Evolutionary conservation across 108 stramenopile genomes (phyloP), one percentile per base, ranked within the genome.

Genomic region (Discostella stelligeroides): DNA sequence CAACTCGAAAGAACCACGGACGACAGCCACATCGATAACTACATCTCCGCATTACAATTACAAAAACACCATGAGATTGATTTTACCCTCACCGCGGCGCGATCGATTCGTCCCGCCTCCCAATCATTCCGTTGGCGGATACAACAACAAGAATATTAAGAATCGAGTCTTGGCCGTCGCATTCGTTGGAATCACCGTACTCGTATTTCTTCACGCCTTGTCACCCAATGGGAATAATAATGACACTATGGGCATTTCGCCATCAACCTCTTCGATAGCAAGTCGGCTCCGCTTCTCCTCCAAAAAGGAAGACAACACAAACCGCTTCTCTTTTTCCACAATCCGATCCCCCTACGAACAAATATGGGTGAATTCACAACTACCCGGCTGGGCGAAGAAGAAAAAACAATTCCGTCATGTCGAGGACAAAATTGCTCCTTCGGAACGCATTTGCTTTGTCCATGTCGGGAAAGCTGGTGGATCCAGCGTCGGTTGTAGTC

Each of bases 381-480:
- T 79, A 7, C 71, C 70, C 14, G 17, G 38, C 5, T 79, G 75
- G 75, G 75, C 75, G 1, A 62, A 45, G 60, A 75, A 75, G 48
- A 66, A 53, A 29, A 7, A 9, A 3, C 21, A 48, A 15, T 62
- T 62, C 24, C 29, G 60, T 10, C 2, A 51, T 20, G 67, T 63
- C 14, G 72, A 73, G 61, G 21, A 58, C 39, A 37, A 29, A 7
- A 60, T 73, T 4, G 15, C 60, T 14, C 64, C 72, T 9, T 51
- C 51, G 13, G 38, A 73, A 42, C 20, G 64, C 20, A 42, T 56
- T 17, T 40, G 58, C 58, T 69, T 45, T 29, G 49, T 69, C 28
- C 68, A 69, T 54, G 50, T 69, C 5, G 75, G 75, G 6, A 75
- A 75, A 28, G 56, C 75, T 25, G 75, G 53, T n/a, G 75, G 75